These are phyloP conservation scores for Limnanthes douglasii DNA, from an alignment of 345 rosid genomes.

Conservation along the genomic window DNA sequence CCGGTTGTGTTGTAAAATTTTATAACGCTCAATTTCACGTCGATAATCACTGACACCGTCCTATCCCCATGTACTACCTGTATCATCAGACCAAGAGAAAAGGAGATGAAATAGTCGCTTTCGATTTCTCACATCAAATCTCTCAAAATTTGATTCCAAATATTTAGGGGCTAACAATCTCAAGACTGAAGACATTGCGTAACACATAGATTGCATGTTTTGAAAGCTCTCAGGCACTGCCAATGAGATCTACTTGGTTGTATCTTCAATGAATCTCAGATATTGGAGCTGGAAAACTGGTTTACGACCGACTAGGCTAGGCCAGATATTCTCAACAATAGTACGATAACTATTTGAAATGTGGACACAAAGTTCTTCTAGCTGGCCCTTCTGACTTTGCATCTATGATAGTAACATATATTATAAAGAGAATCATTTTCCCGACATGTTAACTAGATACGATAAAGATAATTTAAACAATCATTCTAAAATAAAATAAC, in stretches of 20 bases:
- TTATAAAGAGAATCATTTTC: not conserved
- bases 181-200: conserved; percentile 80
- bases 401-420: conserved; percentile 9
- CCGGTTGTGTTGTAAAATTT: conserved; percentile 75
- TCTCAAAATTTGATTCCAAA: conserved; percentile 84
- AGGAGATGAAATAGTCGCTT: conserved; percentile 84
- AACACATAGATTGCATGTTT: conserved; percentile 84
- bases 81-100: conserved; percentile 85
- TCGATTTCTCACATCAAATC: conserved; percentile 76
- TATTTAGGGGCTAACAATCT: conserved; percentile 89
- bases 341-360: conserved; percentile 81
- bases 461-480: no score
- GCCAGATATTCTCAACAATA: conserved; percentile 95
- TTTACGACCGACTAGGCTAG: conserved; percentile 76
- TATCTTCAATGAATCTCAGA: conserved; percentile 83
- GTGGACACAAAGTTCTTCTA: conserved; percentile 82
- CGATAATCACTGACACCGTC: conserved; percentile 78
- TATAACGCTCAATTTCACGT: conserved; percentile 95
- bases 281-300: conserved; percentile 82
- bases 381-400: conserved; percentile 86
- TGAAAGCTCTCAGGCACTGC: conserved; percentile 70
- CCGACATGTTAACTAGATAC: no score
- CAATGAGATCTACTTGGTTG: conserved; percentile 42
- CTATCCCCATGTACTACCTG: conserved; percentile 76
- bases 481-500: no score